Evolutionary conservation across 1,284 basidiomycete genomes (phyloP).

Genomic region (Polyporus tsugae): DNA sequence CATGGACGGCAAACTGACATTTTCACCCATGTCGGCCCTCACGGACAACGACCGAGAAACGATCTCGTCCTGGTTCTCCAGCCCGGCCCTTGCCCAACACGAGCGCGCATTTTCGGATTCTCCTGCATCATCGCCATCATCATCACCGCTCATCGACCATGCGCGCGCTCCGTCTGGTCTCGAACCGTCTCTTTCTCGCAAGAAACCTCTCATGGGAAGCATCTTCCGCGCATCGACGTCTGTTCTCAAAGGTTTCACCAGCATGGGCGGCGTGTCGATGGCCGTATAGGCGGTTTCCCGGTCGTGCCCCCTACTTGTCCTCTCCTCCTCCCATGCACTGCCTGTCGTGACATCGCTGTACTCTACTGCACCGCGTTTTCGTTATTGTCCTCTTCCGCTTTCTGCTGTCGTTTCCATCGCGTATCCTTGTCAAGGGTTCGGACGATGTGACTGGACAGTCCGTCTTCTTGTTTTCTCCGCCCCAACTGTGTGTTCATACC

Average conservation of each 20-base stretch:
- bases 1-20: not conserved
- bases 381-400: not conserved
- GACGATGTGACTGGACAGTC: not conserved
- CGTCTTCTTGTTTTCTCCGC: not conserved
- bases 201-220: constrained; percentile 26
- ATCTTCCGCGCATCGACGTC: constrained; percentile 46
- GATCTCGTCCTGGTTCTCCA: constrained; percentile 1
- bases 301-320: too few species aligned
- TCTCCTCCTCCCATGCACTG: not conserved
- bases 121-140: constrained; percentile 24
- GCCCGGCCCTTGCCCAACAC: not conserved
- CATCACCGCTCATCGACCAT: constrained; percentile 25
- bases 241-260: constrained; percentile 50
- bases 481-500: not conserved
- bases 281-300: constrained; percentile 9
- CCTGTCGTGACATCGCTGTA: not conserved
- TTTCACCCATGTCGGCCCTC: constrained; percentile 14
- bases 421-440: not conserved
- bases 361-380: not conserved
- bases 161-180: constrained; percentile 10
- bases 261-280: constrained; percentile 26
- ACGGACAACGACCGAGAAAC: constrained; percentile 6
- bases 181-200: constrained; percentile 15
- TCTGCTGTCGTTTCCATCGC: not conserved
- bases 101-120: constrained; percentile 12